Percentiles rank a stretch among this genome's conserved stretches.
phyloP scores from a whole-genome alignment of 2,329 filamentous ascomycete species.

The Fusarium sp. region DNA sequence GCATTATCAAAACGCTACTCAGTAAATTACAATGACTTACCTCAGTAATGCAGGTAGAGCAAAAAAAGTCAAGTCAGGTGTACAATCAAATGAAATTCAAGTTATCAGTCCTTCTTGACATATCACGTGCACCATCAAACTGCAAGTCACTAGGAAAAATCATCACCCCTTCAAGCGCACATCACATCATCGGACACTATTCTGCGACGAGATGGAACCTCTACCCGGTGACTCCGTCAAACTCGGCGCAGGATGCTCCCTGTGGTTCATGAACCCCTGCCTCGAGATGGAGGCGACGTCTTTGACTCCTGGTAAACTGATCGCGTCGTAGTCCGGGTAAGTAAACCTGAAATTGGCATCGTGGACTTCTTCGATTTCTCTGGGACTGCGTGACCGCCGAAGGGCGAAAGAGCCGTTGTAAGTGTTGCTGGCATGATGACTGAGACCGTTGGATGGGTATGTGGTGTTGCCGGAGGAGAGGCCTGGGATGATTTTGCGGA shows the following conservation, averaged over 20 bases:
- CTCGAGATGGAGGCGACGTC: constrained; percentile 23
- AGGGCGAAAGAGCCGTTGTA: constrained; percentile 14
- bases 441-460: constrained; percentile 29
- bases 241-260: constrained; percentile 21
- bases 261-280: constrained; percentile 21
- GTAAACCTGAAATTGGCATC: constrained; percentile 29
- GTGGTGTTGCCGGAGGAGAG: constrained; percentile 25
- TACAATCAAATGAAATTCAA: constrained; percentile 16
- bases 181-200: constrained; percentile 29
- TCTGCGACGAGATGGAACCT: constrained; percentile 30
- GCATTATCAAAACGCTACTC: constrained; percentile 1
- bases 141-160: constrained; percentile 9
- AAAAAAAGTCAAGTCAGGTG: background rate
- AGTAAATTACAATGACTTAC: constrained; percentile 18
- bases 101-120: constrained; percentile 13
- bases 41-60: background rate
- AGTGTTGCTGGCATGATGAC: constrained; percentile 19
- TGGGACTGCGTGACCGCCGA: constrained; percentile 5
- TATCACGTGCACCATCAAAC: constrained; percentile 7
- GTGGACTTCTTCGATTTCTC: constrained; percentile 15
- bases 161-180: constrained; percentile 4
- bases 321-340: constrained; percentile 33
- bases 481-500: constrained; percentile 39
- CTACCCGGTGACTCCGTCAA: constrained; percentile 23
- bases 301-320: constrained; percentile 42